A percentile compares a stretch with the other conserved stretches of the same genome.
Conservation (phyloP, 495 filamentous ascomycete species). For the Aspergillus mulundensis region DNA sequence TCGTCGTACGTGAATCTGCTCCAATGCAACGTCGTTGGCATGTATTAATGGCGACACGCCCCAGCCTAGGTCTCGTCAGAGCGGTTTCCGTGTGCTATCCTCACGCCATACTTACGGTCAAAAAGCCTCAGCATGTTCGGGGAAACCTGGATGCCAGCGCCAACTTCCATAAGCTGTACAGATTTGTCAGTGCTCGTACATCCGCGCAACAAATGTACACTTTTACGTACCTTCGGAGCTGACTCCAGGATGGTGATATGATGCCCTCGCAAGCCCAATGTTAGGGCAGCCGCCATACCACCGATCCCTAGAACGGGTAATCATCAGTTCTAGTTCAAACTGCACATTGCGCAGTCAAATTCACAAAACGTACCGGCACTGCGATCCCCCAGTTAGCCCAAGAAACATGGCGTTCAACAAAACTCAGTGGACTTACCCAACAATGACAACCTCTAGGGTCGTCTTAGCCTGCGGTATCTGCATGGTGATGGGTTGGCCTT, state of each 20-base stretch:
- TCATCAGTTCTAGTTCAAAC: slow-evolving; percentile 13
- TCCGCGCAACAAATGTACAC: not conserved
- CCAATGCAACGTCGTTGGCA: slow-evolving; percentile 34
- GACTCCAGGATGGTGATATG: slow-evolving; percentile 37
- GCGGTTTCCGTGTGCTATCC: slow-evolving; percentile 2
- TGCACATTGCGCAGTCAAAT: not conserved
- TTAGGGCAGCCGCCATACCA: slow-evolving; percentile 61
- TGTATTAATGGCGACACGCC: slow-evolving; percentile 39
- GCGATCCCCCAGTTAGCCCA: not conserved
- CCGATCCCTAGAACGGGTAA: slow-evolving; percentile 58
- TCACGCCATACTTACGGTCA: slow-evolving; percentile 35
- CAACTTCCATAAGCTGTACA: slow-evolving; percentile 53
- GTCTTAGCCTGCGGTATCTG: slow-evolving; percentile 22
- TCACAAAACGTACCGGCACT: slow-evolving; percentile 32
- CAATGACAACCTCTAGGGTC: slow-evolving; percentile 30
- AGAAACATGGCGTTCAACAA: not conserved
- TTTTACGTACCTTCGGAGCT: slow-evolving; percentile 29
- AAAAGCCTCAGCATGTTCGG: slow-evolving; percentile 73
- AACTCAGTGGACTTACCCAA: slow-evolving; percentile 25
- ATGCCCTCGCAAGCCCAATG: slow-evolving; percentile 51
- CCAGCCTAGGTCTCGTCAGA: slow-evolving; percentile 31
- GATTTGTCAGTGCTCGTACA: slow-evolving; percentile 3
- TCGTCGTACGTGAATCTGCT: slow-evolving; percentile 41
- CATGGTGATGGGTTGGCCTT: slow-evolving; percentile 13
- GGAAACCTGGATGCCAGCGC: slow-evolving; percentile 75